phyloP scores from a whole-genome alignment of 1,284 basidiomycete genomes.

The Cystobasidium slooffiae region DNA sequence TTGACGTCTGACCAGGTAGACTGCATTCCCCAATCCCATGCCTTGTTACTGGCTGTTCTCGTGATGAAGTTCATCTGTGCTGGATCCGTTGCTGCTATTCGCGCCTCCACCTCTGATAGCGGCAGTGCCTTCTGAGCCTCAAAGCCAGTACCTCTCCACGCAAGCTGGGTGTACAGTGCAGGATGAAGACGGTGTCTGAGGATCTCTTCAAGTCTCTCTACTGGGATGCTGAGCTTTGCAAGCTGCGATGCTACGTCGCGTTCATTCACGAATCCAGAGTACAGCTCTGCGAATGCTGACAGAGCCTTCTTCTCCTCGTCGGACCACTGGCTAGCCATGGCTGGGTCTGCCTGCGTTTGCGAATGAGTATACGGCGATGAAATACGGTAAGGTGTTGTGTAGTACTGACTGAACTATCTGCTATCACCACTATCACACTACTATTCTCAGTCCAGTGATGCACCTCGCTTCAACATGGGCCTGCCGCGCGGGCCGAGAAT shows the following conservation, averaged over 20 bases:
- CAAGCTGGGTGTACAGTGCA: slow-evolving; percentile 32
- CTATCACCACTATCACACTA: too few species aligned
- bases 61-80: slow-evolving; percentile 23
- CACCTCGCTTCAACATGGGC: too few species aligned
- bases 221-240: slow-evolving; percentile 5
- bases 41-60: slow-evolving; percentile 34
- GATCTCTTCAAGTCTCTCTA: slow-evolving; percentile 35
- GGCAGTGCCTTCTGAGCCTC: slow-evolving; percentile 29
- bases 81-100: slow-evolving; percentile 9
- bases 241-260: slow-evolving; percentile 27
- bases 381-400: too few species aligned
- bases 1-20: slow-evolving; percentile 14
- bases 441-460: too few species aligned
- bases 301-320: slow-evolving; percentile 26
- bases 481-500: too few species aligned
- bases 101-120: slow-evolving; percentile 1
- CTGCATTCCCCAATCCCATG: slow-evolving; percentile 28
- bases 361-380: not conserved
- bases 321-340: slow-evolving; percentile 6
- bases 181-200: slow-evolving; percentile 30
- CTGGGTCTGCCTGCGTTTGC: not conserved
- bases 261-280: slow-evolving; percentile 31
- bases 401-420: too few species aligned
- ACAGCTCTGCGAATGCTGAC: slow-evolving; percentile 25
- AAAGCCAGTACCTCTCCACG: slow-evolving; percentile 32